These are phyloP conservation scores for Daldinia decipiens DNA, from an alignment of 495 filamentous ascomycete genomes.

Conservation along the genomic window DNA sequence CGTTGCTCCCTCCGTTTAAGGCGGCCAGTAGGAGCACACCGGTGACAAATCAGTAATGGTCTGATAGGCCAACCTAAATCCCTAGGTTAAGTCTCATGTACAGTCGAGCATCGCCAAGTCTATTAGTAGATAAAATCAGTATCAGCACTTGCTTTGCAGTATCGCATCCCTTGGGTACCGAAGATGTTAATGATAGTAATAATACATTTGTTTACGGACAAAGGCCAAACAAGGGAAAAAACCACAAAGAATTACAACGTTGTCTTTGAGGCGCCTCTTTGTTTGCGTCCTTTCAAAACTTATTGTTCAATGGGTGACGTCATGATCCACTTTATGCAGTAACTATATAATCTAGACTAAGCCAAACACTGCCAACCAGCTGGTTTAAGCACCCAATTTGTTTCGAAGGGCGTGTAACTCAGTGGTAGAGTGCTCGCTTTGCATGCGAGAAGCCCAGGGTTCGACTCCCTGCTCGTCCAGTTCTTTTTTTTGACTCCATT, in stretches of 20 bases:
- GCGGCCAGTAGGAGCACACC: not conserved
- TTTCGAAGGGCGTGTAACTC: slow-evolving; percentile 37
- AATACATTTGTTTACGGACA: not conserved
- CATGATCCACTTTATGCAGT: not conserved
- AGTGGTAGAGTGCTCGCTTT: slow-evolving; percentile 49
- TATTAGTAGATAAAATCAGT: not conserved
- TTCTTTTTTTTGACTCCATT: slow-evolving; percentile 13
- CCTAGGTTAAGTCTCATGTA: no score
- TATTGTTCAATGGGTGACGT: not conserved
- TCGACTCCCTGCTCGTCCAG: slow-evolving; percentile 46
- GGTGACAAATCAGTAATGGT: not conserved
- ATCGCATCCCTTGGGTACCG: not conserved
- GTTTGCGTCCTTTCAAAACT: not conserved
- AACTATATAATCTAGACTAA: not conserved
- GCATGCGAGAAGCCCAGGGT: slow-evolving; percentile 48
- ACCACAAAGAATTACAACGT: not conserved
- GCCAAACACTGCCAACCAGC: not conserved
- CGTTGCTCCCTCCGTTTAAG: not conserved
- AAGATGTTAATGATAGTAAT: not conserved
- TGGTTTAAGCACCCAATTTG: no score
- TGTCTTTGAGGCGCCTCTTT: not conserved
- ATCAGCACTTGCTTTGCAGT: not conserved
- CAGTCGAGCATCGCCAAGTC: not conserved
- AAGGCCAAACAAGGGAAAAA: not conserved
- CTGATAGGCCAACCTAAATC: not conserved